Conservation (phyloP, 108 stramenopile genomes). For the Cyclotella atomus region DNA sequence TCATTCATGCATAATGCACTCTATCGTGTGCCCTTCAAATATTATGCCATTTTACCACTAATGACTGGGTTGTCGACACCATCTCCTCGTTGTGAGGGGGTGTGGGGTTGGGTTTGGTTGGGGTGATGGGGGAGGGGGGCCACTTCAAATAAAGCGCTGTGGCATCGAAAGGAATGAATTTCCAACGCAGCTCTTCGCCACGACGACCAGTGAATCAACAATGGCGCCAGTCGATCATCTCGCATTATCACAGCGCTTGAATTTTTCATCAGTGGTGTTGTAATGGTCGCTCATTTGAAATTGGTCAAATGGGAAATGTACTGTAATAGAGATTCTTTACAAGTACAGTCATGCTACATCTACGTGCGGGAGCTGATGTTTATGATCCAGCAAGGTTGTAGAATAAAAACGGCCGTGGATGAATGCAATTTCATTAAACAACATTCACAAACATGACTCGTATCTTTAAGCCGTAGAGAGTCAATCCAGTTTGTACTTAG, state of each 20-base stretch:
- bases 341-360: slow-evolving; percentile 32
- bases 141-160: slow-evolving; percentile 41
- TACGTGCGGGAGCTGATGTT: not conserved
- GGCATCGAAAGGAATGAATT: slow-evolving; percentile 38
- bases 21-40: too few relatives aligned
- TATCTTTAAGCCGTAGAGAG: too few relatives aligned
- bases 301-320: slow-evolving; percentile 34
- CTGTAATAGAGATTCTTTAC: slow-evolving; percentile 47
- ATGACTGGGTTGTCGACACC: too few relatives aligned
- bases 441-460: not conserved
- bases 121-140: slow-evolving; percentile 25
- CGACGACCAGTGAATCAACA: slow-evolving; percentile 6
- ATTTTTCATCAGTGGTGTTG: slow-evolving; percentile 39
- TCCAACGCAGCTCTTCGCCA: slow-evolving; percentile 45
- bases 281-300: slow-evolving; percentile 30
- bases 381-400: not conserved
- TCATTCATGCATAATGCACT: too few relatives aligned
- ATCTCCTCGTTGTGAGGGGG: too few relatives aligned
- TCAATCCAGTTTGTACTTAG: too few relatives aligned
- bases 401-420: not conserved
- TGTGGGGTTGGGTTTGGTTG: not conserved
- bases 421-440: not conserved
- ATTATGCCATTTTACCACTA: too few relatives aligned
- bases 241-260: slow-evolving; percentile 34
- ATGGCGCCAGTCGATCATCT: slow-evolving; percentile 28